Evolutionary conservation across 1,139 yeast species (phyloP), one percentile per base, ranked within the genome.

Genomic region (Candida sp.): DNA sequence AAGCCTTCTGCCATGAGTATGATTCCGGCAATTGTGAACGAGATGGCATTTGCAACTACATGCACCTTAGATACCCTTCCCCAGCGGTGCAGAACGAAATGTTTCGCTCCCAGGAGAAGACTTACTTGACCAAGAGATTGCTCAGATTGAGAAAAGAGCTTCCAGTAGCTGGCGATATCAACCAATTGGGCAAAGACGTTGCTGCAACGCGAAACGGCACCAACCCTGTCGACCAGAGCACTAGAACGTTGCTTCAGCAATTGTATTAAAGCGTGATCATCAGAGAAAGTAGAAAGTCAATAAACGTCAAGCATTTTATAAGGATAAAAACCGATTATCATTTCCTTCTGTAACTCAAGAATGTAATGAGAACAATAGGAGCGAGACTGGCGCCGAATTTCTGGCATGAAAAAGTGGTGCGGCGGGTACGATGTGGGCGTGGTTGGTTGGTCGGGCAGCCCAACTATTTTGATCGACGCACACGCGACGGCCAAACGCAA

Each of bases 1-100:
- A 88, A 52, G 90, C 96, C 11, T 80, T 84, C 49, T 93, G 98
- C 63, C 65, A 81, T 42, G 91, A 89, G 50, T 85, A 87, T 62
- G 92, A 86, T 46, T 70, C 77, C 4, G 68, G 77, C 39, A 72
- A 72, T 31, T 93, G 98, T 66, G 80, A 78, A 28, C 78, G 98
- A 63, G 94, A 92, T 1, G 91, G 88, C 32, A 80, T 81, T 61
- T 93, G 98, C 68, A 93, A 93, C 68, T 91, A 90, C 67, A 88
- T 92, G 81, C 98, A 93, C 67, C 78, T 88, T 1, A 77, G 86
- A 57, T 71, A 79, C 38, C 93, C 96, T 0, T 68, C 81, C 1
- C 63, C 65, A 11, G 71, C 64, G 22, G 62, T 87, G 33, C 68
- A 73, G 44, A 65, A 64, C 23, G 70, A 69, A 22, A 64, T 88